Evolutionary conservation across 495 filamentous ascomycete genomes (phyloP).

Genomic region (Tuber umbilicatum): DNA sequence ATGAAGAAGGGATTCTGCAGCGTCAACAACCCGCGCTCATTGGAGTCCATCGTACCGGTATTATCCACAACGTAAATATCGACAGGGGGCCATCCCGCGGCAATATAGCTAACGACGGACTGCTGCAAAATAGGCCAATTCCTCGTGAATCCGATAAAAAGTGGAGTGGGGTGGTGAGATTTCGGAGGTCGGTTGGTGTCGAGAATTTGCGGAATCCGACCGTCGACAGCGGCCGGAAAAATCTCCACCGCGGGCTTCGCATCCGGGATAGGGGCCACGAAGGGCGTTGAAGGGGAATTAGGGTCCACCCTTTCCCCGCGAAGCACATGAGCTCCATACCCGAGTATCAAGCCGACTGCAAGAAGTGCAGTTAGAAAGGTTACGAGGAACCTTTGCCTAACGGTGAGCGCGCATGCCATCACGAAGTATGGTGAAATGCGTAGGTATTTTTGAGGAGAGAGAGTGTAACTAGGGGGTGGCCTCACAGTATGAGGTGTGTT

Average conservation of each 20-base stretch:
- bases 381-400: not conserved
- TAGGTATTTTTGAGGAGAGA: not conserved
- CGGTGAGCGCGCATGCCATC: not conserved
- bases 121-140: slow-evolving; percentile 56
- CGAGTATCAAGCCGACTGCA: not conserved
- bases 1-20: slow-evolving; percentile 59
- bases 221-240: slow-evolving; percentile 14
- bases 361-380: not conserved
- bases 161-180: slow-evolving; percentile 44
- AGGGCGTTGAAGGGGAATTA: not conserved
- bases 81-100: slow-evolving; percentile 56
- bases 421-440: not conserved
- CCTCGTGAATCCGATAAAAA: slow-evolving; percentile 58
- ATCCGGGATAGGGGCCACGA: not conserved
- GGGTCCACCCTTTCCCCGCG: not conserved
- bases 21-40: slow-evolving; percentile 49
- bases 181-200: slow-evolving; percentile 9
- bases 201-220: slow-evolving; percentile 8
- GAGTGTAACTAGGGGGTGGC: not conserved
- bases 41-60: slow-evolving; percentile 55
- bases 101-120: slow-evolving; percentile 54
- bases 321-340: not conserved
- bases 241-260: slow-evolving; percentile 5
- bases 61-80: slow-evolving; percentile 61
- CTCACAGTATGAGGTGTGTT: too few species aligned